Evolutionary conservation across 2,329 filamentous ascomycete genomes (phyloP).

Genomic region (Xylariaceae sp.): DNA sequence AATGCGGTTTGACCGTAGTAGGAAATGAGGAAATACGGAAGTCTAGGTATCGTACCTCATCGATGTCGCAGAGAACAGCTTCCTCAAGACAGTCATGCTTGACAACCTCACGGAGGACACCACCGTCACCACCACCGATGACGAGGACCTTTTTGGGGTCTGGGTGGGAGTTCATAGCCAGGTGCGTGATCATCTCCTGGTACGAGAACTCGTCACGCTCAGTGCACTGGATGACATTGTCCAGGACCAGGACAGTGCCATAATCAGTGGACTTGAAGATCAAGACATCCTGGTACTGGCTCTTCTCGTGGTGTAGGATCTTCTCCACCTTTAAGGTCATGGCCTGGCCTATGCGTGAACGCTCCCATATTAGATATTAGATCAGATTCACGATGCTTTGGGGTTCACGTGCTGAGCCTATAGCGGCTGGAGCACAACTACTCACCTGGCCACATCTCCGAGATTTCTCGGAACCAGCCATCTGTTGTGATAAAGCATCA

Average conservation of each 20-base stretch:
- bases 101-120: constrained; percentile 96
- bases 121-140: constrained; percentile 95
- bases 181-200: constrained; percentile 99
- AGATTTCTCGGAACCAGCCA: constrained; percentile 99
- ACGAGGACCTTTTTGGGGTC: constrained; percentile 98
- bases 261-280: constrained; percentile 98
- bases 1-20: not conserved
- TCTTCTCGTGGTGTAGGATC: constrained; percentile 98
- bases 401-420: not conserved
- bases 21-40: constrained; percentile 38
- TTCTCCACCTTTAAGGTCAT: constrained; percentile 98
- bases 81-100: constrained; percentile 98
- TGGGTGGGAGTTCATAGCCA: constrained; percentile 97
- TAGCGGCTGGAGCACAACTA: constrained; percentile 31
- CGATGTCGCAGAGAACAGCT: constrained; percentile 96
- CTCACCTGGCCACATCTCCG: constrained; percentile 83
- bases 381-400: no score
- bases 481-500: constrained; percentile 50
- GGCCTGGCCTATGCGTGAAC: constrained; percentile 63
- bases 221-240: constrained; percentile 98
- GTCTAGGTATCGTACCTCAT: constrained; percentile 58
- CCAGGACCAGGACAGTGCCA: constrained; percentile 91
- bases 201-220: constrained; percentile 99
- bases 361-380: no score
- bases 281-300: constrained; percentile 97